Evolutionary conservation across 257 asterid genomes (phyloP).

Genomic region (Voacanga thouarsii): DNA sequence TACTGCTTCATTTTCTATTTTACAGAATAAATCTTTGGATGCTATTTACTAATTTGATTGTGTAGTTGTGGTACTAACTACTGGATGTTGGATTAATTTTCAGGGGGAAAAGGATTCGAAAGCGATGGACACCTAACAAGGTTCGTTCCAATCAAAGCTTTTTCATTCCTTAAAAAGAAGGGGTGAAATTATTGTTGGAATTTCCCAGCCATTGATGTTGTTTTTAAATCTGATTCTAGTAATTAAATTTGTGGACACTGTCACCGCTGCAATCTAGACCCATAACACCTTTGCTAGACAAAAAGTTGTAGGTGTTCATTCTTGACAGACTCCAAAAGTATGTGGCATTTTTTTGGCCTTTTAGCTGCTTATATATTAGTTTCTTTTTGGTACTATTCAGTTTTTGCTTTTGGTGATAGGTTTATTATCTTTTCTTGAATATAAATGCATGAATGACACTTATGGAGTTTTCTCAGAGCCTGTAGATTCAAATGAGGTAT

Average conservation of each 20-base stretch:
- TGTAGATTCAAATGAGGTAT: conserved; percentile 85
- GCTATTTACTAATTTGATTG: conserved; percentile 15
- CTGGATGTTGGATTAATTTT: conserved; percentile 31
- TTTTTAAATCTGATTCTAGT: conserved; percentile 37
- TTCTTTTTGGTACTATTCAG: conserved; percentile 21
- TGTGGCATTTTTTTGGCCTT: conserved; percentile 30
- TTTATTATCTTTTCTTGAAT: conserved; percentile 19
- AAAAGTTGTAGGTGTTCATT: conserved; percentile 83
- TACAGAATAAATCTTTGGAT: conserved; percentile 20
- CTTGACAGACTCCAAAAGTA: conserved; percentile 99
- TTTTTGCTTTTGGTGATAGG: conserved; percentile 23
- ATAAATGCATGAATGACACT: conserved; percentile 79
- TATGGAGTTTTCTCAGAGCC: conserved; percentile 93
- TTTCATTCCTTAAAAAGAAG: conserved; percentile 11
- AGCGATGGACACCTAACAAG: conserved; percentile 66
- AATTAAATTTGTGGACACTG: conserved; percentile 69
- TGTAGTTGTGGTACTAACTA: conserved; percentile 22
- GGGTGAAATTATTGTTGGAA: conserved; percentile 18
- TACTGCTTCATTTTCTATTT: conserved; percentile 22
- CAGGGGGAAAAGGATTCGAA: conserved; percentile 66
- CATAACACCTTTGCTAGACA: conserved; percentile 97
- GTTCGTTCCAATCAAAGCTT: conserved; percentile 49
- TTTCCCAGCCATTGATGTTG: conserved; percentile 16
- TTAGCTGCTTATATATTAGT: conserved; percentile 24
- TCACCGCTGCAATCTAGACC: conserved; percentile 79